Conservation (phyloP, 495 filamentous ascomycete species). For the Daldinia bambusicola region DNA sequence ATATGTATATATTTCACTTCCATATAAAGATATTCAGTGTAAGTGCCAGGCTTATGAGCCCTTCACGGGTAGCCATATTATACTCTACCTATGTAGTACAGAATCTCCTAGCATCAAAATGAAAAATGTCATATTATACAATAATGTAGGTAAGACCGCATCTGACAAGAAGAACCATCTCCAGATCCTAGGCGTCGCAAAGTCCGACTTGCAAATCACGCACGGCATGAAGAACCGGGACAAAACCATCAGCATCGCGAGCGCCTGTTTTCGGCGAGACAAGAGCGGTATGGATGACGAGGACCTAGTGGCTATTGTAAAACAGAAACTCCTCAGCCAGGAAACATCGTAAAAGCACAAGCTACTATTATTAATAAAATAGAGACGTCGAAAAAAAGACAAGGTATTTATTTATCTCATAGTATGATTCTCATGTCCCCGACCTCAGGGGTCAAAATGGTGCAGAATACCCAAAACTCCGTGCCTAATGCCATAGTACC, state of each 20-base stretch:
- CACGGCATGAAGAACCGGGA: conserved; percentile 70
- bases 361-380: neutral
- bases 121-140: neutral
- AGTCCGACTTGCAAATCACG: conserved; percentile 70
- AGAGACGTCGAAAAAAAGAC: neutral
- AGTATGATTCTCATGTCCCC: conserved; percentile 8
- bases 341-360: conserved; percentile 8
- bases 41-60: neutral
- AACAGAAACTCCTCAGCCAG: conserved; percentile 36
- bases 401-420: neutral
- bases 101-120: neutral
- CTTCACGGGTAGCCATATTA: neutral
- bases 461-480: conserved; percentile 27
- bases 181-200: conserved; percentile 63
- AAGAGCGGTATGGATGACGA: conserved; percentile 20
- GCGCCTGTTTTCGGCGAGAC: conserved; percentile 34
- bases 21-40: conserved; percentile 21
- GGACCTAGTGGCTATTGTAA: conserved; percentile 40
- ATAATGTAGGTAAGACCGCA: neutral
- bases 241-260: conserved; percentile 64
- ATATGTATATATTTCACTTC: neutral
- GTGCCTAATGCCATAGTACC: conserved; percentile 21
- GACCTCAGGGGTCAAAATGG: no score
- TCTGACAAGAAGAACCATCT: conserved; percentile 8
- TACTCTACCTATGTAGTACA: neutral